phyloP scores from a whole-genome alignment of 352 stramenopile genomes.

The Pilasporangium apinafurcum region DNA sequence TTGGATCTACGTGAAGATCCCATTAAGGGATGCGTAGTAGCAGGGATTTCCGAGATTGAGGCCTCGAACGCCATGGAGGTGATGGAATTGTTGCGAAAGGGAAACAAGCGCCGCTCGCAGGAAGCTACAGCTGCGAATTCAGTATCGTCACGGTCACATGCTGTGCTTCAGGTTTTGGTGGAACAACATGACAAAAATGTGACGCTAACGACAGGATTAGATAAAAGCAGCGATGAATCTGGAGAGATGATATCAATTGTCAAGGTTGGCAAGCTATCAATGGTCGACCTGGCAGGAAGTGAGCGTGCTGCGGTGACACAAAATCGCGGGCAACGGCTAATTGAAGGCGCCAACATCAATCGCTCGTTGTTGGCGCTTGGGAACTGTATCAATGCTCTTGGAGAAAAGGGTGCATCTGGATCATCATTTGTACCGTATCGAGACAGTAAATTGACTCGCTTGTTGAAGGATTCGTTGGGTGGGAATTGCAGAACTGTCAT shows the following conservation, averaged over 20 bases:
- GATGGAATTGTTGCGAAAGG: conserved; percentile 82
- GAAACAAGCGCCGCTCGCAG: conserved; percentile 84
- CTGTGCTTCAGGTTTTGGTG: conserved; percentile 81
- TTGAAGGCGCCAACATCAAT: conserved; percentile 93
- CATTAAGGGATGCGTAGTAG: conserved; percentile 73
- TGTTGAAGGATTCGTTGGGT: conserved; percentile 88
- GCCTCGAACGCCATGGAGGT: conserved; percentile 68
- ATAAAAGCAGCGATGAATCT: background rate
- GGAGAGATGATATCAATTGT: conserved; percentile 24
- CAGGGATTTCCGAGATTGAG: conserved; percentile 83
- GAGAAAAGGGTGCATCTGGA: conserved; percentile 47
- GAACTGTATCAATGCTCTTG: conserved; percentile 93
- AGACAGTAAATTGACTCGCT: conserved; percentile 83
- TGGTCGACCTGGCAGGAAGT: conserved; percentile 90
- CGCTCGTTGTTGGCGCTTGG: conserved; percentile 85
- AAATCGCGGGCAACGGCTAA: conserved; percentile 77
- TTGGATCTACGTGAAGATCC: conserved; percentile 85
- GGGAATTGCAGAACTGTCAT: conserved; percentile 93
- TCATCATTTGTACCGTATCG: conserved; percentile 85
- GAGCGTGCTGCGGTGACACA: conserved; percentile 88
- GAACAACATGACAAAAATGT: conserved; percentile 56
- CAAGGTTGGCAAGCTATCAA: conserved; percentile 85
- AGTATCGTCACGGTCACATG: conserved; percentile 86
- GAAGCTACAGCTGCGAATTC: conserved; percentile 86
- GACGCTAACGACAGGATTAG: conserved; percentile 6